Evolutionary conservation across 306 rosid genomes (phyloP).

Genomic region (Inga leiocalycina): DNA sequence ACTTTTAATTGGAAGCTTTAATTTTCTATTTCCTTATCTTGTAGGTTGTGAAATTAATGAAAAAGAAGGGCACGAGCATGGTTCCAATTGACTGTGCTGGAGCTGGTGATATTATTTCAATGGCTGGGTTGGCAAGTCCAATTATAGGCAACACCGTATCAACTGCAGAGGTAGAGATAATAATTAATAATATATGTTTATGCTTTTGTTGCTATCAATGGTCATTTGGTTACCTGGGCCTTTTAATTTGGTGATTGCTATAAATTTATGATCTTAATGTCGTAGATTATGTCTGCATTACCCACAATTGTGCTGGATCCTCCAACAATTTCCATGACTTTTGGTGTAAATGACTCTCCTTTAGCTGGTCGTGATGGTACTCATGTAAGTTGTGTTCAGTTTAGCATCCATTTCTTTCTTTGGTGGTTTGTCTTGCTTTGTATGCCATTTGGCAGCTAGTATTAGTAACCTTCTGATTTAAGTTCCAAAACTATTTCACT

Average conservation of each 20-base stretch:
- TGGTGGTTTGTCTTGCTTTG: slow-evolving; percentile 1
- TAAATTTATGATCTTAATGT: slow-evolving; percentile 30
- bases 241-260: slow-evolving; percentile 23
- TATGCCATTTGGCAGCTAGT: slow-evolving; percentile 1
- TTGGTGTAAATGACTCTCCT: slow-evolving; percentile 97
- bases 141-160: slow-evolving; percentile 92
- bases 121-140: slow-evolving; percentile 87
- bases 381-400: slow-evolving; percentile 70
- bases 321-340: slow-evolving; percentile 98
- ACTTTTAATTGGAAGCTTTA: slow-evolving; percentile 21
- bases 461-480: not conserved
- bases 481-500: not conserved
- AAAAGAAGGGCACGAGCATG: slow-evolving; percentile 84
- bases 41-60: slow-evolving; percentile 88
- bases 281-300: slow-evolving; percentile 72
- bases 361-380: slow-evolving; percentile 97
- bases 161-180: slow-evolving; percentile 60
- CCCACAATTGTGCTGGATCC: slow-evolving; percentile 96
- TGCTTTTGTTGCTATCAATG: slow-evolving; percentile 14
- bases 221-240: slow-evolving; percentile 3
- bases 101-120: slow-evolving; percentile 93
- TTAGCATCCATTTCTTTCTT: slow-evolving; percentile 26
- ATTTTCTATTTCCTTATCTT: slow-evolving; percentile 28
- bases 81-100: slow-evolving; percentile 84
- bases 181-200: not conserved